Conservation (phyloP, 345 rosid species). For the Sisymbrium irio region DNA sequence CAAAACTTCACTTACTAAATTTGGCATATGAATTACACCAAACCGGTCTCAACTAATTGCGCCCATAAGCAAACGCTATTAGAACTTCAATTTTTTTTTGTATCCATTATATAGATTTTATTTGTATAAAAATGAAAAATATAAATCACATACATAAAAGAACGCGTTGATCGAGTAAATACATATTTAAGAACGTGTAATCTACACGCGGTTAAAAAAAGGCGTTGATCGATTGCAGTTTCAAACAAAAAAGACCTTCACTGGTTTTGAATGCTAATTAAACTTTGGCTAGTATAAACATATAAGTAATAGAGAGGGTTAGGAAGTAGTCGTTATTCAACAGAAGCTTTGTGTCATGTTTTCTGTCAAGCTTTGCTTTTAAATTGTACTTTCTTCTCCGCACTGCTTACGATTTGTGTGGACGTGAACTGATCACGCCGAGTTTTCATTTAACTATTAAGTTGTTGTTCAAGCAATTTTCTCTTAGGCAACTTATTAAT, state of each 20-base stretch:
- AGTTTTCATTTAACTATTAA: slow-evolving; percentile 9
- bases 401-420: slow-evolving; percentile 25
- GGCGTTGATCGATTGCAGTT: neutral
- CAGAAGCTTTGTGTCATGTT: slow-evolving; percentile 17
- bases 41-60: slow-evolving; percentile 7
- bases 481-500: neutral
- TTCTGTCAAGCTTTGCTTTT: slow-evolving; percentile 24
- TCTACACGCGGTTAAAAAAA: neutral
- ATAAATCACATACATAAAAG: no score
- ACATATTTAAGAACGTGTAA: neutral
- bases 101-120: neutral
- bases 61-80: neutral
- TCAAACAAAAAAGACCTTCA: neutral
- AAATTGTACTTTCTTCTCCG: slow-evolving; percentile 23
- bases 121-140: neutral
- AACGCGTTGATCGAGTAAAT: neutral
- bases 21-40: slow-evolving; percentile 24
- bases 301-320: slow-evolving; percentile 7
- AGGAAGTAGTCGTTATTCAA: slow-evolving; percentile 33
- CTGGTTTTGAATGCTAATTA: neutral
- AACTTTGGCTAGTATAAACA: neutral
- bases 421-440: slow-evolving; percentile 21
- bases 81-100: neutral
- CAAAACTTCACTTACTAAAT: slow-evolving; percentile 25
- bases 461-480: neutral